A percentile compares a stretch with the other conserved stretches of the same genome.
Conservation (phyloP, 2,329 filamentous ascomycete genomes). For the Oidium heveae region DNA sequence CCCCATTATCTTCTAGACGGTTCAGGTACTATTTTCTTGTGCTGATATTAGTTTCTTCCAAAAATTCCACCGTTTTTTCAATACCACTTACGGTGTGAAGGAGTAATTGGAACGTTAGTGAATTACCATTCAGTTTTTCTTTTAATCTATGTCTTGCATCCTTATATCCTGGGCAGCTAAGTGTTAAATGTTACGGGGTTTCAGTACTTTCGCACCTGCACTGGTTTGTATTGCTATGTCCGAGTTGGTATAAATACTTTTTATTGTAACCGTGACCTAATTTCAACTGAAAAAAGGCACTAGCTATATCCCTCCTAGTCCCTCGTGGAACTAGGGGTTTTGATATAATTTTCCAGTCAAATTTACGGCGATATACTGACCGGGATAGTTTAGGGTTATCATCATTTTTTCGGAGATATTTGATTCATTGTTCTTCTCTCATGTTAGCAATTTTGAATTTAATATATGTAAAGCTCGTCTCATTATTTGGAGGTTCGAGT, state of each 20-base stretch:
- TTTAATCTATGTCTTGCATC: not conserved
- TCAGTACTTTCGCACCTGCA: not conserved
- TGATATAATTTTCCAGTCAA: not conserved
- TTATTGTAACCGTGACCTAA: not conserved
- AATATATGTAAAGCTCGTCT: not conserved
- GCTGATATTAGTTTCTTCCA: not conserved
- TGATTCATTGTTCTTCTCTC: not conserved
- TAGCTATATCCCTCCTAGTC: not conserved
- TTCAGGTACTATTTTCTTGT: not conserved
- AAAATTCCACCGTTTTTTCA: not conserved
- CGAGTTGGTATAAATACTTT: not conserved
- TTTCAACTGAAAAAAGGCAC: not conserved
- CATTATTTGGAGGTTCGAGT: not conserved
- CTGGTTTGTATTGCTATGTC: not conserved
- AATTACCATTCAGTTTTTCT: constrained; percentile 1
- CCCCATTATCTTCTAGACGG: not conserved
- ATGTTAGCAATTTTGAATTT: too few relatives aligned
- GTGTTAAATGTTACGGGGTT: not conserved
- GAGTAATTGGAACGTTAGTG: not conserved
- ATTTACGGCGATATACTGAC: not conserved
- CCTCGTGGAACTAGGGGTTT: not conserved
- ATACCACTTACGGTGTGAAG: not conserved
- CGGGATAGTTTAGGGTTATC: not conserved
- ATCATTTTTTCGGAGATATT: not conserved
- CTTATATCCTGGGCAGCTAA: not conserved